Base-by-base conservation (phyloP, 1,284 basidiomycete species). In the Marasmius oreades region DNA sequence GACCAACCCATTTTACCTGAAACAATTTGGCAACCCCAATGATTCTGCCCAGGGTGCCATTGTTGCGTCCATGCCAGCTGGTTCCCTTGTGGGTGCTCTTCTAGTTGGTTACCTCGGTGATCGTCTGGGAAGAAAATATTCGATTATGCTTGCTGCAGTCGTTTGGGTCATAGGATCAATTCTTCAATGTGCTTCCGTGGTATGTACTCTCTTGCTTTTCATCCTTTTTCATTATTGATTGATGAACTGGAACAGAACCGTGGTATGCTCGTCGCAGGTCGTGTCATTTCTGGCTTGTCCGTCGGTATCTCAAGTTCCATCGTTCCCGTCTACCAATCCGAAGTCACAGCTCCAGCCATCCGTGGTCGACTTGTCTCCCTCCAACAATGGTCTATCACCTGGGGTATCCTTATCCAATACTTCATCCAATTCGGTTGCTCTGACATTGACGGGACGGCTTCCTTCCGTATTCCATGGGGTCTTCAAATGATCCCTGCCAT, bases 391-490 rank as follows among this genome's bases (percentile, higher is more conserved):
- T 81, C 84, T 6, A 88, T 88, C 64, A 88, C 87, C 0, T 87
- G 85, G 84, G 87, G 86, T 69, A 88, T 89, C 63, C 75, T 89
- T 57, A 70, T 90, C 47, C 85, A 88, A 60, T 88, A 88, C 71
- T 88, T 90, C 67, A 76, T 88, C 61, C 80, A 87, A 64, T 87
- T 88, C 61, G 88, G 86, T 3, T 89, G 84, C 67, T 88, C 86
- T 1, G 87, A 88, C 67, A 85, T 90, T 66, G 67, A 84, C 26
- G 84, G 87, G 36, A 73, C 68, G 5, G 85, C 85, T 0, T 87
- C 86, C 0, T 91, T 89, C 79, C 84, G 89, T 28, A 85, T 92
- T 62, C 88, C 90, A 12, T 90, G 87, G 88, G 86, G 84, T 56
- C 72, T 92, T 20, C 89, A 91, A 66, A 79, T 87, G 74, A 88